Evolutionary conservation across 2,329 filamentous ascomycete species (phyloP), one percentile per base, ranked within the genome.

Genomic region (Colletotrichum lindemuthianum): DNA sequence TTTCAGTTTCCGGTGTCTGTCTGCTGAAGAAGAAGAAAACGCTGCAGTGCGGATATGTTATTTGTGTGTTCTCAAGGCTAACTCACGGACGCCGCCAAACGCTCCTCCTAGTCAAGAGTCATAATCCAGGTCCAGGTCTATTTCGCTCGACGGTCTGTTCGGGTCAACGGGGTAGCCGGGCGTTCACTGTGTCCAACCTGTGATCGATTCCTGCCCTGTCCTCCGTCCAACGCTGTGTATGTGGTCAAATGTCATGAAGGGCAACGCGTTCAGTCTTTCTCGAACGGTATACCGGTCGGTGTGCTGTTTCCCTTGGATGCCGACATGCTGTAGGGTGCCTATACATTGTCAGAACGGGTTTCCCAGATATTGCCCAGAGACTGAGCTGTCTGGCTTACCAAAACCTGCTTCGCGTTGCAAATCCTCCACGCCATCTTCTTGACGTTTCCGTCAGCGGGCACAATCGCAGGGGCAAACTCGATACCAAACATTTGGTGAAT

Each of bases 401-500:
- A 78, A 69, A 97, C 96, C 78, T 94, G 92, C 82, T 97, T 97
- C 40, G 96, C 96, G 75, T 97, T 97, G 76, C 91, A 96, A 68
- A 99, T 92, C 72, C 96, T 87, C 94, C 95, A 97, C 6, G 94
- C 93, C 68, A 99, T 81, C 74, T 97, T 97, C 73, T 86, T 88
- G 65, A 98, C 92, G 70, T 90, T 96, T 6, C 96, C 93, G 79
- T 99, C 96, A 0, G 94, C 93, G 56, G 92, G 88, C 37, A 99
- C 96, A 1, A 98, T 95, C 48, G 93, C 92, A 0, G 94, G 90
- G 2, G 96, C 92, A 74, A 99, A 94, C 76, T 99, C 96, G 65
- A 99, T 92, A 55, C 94, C 96, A 75, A 99, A 96, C 93, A 97
- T 97, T 75, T 97, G 92, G 68, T 92, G 91, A 34, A 99, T 92